Evolutionary conservation across 345 rosid genomes (phyloP), one percentile per base, ranked within the genome.

Genomic region (Ailanthus altissimus): DNA sequence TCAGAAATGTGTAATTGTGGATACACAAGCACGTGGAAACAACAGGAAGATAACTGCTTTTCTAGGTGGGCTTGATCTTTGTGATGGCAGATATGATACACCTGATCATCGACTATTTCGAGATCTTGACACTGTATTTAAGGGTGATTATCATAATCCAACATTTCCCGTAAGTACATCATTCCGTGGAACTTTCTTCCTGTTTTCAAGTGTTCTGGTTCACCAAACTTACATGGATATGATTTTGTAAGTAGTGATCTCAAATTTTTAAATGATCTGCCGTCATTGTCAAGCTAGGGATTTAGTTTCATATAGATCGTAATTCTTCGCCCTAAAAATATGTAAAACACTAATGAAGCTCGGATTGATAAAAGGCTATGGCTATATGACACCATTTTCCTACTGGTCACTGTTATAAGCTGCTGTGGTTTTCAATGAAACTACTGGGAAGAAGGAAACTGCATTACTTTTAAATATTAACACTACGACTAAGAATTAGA

Each of bases 71-170:
- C 83, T 91, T 36, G 95, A 91, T 79, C 92, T 91, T 42, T 91
- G 95, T 72, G 95, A 91, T 79, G 95, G 95, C 51, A 91, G 93
- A 51, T 91, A 91, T 69, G 95, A 91, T 65, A 88, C 95, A 20
- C 93, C 95, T 25, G 85, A 87, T 51, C 95, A 91, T 75, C 84
- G 93, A 36, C 72, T 91, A 23, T 85, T 89, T 66, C 81, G 58
- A 58, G 93, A 88, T 80, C 89, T 89, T 63, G 82, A 81, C 81
- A 89, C 90, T 1, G 88, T 85, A 43, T 91, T 85, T 66, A 57
- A 45, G 49, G 73, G 81, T 62, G 95, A 91, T 75, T 86, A 51
- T 77, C 93, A 88, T 66, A 91, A 91, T 76, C 93, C 93, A 20
- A 88, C 93, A n/a, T 81, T 89, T 75, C 54, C 90, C 8, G 95